These are phyloP conservation scores for Boletus subparvulus DNA, from an alignment of 768 basidiomycete genomes.

Conservation along the genomic window DNA sequence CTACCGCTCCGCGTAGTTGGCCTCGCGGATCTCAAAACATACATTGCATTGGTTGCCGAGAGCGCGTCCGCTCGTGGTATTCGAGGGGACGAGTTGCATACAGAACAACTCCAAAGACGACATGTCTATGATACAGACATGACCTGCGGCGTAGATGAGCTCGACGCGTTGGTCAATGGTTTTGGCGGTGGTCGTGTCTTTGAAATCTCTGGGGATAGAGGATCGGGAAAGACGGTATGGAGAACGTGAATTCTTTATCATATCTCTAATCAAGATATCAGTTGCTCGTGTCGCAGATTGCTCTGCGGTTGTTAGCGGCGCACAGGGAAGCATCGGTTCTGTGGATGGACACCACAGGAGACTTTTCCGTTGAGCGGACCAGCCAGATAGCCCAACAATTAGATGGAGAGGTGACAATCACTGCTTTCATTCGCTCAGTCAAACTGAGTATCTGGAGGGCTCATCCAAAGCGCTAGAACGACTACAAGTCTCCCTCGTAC, in stretches of 20 bases:
- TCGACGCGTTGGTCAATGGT: conserved; percentile 54
- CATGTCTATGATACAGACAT: conserved; percentile 10
- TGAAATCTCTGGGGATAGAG: conserved; percentile 66
- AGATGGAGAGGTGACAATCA: conserved; percentile 26
- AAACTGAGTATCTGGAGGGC: conserved; percentile 23
- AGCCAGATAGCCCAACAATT: conserved; percentile 35
- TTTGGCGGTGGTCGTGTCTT: conserved; percentile 54
- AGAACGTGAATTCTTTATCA: neutral
- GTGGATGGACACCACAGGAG: conserved; percentile 76
- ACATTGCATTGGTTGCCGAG: conserved; percentile 40
- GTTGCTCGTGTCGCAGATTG: conserved; percentile 61
- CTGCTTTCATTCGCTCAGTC: neutral
- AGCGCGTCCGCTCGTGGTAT: conserved; percentile 45
- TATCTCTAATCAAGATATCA: conserved; percentile 28
- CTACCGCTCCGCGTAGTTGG: conserved; percentile 50
- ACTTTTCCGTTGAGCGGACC: conserved; percentile 56
- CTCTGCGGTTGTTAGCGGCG: conserved; percentile 50
- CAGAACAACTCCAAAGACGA: conserved; percentile 14
- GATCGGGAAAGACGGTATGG: conserved; percentile 69
- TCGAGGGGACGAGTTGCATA: conserved; percentile 30
- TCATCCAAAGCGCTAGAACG: conserved; percentile 46
- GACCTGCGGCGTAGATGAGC: conserved; percentile 41
- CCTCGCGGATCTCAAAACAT: conserved; percentile 47
- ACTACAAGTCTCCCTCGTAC: conserved; percentile 56
- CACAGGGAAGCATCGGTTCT: conserved; percentile 40